Percentiles rank a stretch among this genome's conserved stretches.
Evolutionary conservation across 257 asterid genomes (phyloP).

Genomic region (Solanum pimpinellifolium): DNA sequence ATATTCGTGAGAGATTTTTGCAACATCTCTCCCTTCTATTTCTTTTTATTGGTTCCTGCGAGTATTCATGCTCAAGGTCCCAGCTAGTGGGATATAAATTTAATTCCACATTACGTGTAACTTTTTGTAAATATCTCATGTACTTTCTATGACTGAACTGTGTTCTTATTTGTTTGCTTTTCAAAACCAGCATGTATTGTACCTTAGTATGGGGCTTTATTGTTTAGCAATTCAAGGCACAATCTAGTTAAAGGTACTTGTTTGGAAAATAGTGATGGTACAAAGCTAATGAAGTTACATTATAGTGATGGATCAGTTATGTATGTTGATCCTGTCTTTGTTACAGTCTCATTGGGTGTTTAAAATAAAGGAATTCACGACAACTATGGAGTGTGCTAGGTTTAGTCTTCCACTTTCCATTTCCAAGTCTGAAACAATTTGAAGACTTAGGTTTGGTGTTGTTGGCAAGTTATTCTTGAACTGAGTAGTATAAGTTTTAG

Average conservation of each 20-base stretch:
- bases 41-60: no score
- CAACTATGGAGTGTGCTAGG: background rate
- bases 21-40: no score
- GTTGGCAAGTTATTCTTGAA: slow-evolving; percentile 74
- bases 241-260: background rate
- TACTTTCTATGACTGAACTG: background rate
- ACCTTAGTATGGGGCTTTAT: background rate
- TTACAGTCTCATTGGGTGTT: slow-evolving; percentile 75
- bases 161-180: background rate
- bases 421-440: slow-evolving; percentile 43
- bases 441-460: slow-evolving; percentile 64
- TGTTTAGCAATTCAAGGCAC: background rate
- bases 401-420: slow-evolving; percentile 55
- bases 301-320: slow-evolving; percentile 45
- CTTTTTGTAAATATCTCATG: background rate
- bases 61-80: no score
- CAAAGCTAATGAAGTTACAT: slow-evolving; percentile 44
- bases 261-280: background rate
- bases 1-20: no score
- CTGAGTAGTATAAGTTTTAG: background rate
- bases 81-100: background rate
- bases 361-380: slow-evolving; percentile 9
- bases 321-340: slow-evolving; percentile 56
- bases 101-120: background rate
- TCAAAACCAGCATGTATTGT: background rate